Conservation (phyloP, 371 early-diverging fungal species). For the Parasitella parasitica region DNA sequence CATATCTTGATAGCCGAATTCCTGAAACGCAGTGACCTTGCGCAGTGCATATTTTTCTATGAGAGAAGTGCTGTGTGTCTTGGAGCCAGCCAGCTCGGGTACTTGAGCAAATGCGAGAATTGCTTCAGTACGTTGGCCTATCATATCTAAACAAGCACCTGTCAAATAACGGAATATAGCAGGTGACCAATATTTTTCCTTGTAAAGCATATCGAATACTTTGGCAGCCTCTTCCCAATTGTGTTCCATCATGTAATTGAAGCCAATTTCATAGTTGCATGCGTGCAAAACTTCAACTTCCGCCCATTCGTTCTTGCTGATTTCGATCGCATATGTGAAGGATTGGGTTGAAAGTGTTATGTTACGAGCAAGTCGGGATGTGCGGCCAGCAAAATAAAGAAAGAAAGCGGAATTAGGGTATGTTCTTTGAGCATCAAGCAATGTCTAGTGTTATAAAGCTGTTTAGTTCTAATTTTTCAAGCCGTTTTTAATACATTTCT, state of each 20-base stretch:
- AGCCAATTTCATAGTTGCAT: conserved; percentile 61
- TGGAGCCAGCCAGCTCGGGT: conserved; percentile 36
- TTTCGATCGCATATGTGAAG: conserved; percentile 49
- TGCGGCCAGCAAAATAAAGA: conserved; percentile 62
- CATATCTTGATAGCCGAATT: conserved; percentile 54
- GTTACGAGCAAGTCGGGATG: conserved; percentile 54
- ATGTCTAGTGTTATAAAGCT: conserved; percentile 24
- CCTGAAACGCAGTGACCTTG: conserved; percentile 56
- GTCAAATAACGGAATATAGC: conserved; percentile 61
- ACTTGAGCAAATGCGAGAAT: conserved; percentile 50
- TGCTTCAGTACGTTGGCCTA: conserved; percentile 51
- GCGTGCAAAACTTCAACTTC: conserved; percentile 50
- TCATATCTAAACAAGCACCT: conserved; percentile 56
- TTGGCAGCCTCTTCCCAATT: conserved; percentile 57
- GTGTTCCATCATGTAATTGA: conserved; percentile 58
- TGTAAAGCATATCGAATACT: conserved; percentile 53
- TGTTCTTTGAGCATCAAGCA: conserved; percentile 57
- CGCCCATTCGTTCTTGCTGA: conserved; percentile 55
- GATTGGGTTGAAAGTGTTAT: conserved; percentile 48
- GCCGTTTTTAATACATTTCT: neutral
- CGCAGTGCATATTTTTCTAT: conserved; percentile 59
- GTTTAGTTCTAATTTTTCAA: neutral
- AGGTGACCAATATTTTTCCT: conserved; percentile 62
- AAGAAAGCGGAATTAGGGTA: conserved; percentile 67
- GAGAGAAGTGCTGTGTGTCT: conserved; percentile 43